A percentile compares a stretch with the other conserved stretches of the same genome.
These are phyloP conservation scores for Talaromyces sp. DNA, from an alignment of 2,329 filamentous ascomycete species.

Conservation along the genomic window DNA sequence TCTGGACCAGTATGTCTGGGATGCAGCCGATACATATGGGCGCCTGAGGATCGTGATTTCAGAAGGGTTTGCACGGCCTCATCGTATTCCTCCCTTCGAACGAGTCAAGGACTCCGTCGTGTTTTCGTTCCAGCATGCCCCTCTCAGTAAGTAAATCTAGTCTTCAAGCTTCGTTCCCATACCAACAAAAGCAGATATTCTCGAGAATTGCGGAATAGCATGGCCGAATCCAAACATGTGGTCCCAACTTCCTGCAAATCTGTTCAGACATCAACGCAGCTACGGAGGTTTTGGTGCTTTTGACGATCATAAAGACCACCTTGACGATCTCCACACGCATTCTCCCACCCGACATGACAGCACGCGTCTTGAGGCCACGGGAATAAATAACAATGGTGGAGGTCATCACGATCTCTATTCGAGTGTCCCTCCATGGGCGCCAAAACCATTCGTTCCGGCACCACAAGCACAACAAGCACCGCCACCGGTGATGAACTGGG, in stretches of 20 bases:
- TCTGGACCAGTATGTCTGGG: constrained; percentile 66
- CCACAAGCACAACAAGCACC: background rate
- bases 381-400: constrained; percentile 14
- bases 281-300: constrained; percentile 12
- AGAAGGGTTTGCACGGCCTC: constrained; percentile 59
- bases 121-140: constrained; percentile 83
- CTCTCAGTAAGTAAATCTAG: constrained; percentile 53
- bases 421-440: constrained; percentile 23
- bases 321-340: constrained; percentile 56
- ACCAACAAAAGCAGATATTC: constrained; percentile 51
- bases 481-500: constrained; percentile 3
- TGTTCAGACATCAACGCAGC: constrained; percentile 27
- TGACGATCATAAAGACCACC: constrained; percentile 37
- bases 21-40: constrained; percentile 63
- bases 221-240: constrained; percentile 75
- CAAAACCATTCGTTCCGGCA: constrained; percentile 22
- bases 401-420: constrained; percentile 19
- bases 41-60: constrained; percentile 72
- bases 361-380: background rate
- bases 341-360: constrained; percentile 48
- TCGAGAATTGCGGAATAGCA: constrained; percentile 68
- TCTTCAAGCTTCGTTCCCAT: background rate
- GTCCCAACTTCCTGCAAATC: constrained; percentile 44
- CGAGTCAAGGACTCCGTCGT: constrained; percentile 66
- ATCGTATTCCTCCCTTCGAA: constrained; percentile 52